phyloP scores from a whole-genome alignment of 768 basidiomycete species.

The Mycena haematopus region DNA sequence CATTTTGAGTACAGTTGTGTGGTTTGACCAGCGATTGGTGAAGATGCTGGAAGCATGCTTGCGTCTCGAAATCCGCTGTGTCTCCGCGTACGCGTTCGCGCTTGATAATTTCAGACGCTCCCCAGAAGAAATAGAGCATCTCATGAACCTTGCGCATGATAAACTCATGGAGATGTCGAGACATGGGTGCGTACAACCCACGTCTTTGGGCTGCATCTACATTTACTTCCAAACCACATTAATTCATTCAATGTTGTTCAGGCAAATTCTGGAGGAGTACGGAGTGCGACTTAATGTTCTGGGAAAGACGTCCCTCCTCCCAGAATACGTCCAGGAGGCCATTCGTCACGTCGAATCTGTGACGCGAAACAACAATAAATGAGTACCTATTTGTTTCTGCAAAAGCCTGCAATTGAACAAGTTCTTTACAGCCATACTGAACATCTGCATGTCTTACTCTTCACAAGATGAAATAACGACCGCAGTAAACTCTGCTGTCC shows the following conservation, averaged over 20 bases:
- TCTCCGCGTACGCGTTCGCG: conserved; percentile 96
- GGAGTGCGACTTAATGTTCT: conserved; percentile 87
- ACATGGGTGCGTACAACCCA: conserved; percentile 67
- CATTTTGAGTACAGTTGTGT: neutral
- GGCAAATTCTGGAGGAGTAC: conserved; percentile 80
- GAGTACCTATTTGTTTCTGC: conserved; percentile 29
- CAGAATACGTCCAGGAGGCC: conserved; percentile 73
- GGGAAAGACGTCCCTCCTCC: conserved; percentile 78
- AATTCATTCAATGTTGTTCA: conserved; percentile 35
- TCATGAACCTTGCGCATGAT: conserved; percentile 85
- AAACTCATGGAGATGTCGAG: conserved; percentile 79
- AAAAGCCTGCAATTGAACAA: conserved; percentile 1
- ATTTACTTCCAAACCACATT: neutral
- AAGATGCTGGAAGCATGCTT: conserved; percentile 90
- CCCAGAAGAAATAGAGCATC: conserved; percentile 81
- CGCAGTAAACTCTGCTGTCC: conserved; percentile 66
- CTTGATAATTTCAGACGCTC: conserved; percentile 96
- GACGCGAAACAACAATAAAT: conserved; percentile 80
- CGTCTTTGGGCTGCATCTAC: neutral
- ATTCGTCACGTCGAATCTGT: conserved; percentile 74
- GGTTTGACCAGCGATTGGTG: neutral
- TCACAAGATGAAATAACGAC: conserved; percentile 91
- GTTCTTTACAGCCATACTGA: conserved; percentile 75
- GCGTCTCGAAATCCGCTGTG: conserved; percentile 77
- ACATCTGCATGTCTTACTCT: conserved; percentile 92